phyloP scores from a whole-genome alignment of 257 asterid genomes.

The Solanum verrucosum region DNA sequence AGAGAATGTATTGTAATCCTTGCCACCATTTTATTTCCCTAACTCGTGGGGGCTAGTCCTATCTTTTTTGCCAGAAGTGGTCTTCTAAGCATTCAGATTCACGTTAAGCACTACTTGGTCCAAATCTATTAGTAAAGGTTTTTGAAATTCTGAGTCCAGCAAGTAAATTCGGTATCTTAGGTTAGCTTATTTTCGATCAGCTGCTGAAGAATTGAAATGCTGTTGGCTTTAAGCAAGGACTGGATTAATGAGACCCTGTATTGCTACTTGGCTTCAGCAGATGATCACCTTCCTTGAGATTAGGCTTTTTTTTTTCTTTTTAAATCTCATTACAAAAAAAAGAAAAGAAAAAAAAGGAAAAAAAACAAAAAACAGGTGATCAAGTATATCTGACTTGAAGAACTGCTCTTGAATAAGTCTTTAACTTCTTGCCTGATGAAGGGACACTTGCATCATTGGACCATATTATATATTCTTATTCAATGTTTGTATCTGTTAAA shows the following conservation, averaged over 20 bases:
- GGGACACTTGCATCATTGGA: not conserved
- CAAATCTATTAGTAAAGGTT: not conserved
- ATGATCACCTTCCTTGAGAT: not conserved
- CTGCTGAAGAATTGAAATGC: not conserved
- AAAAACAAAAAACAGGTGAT: not conserved
- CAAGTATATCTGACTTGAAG: not conserved
- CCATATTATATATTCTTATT: not conserved
- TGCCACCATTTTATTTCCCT: not conserved
- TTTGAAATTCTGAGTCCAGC: not conserved
- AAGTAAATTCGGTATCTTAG: not conserved
- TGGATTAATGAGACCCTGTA: not conserved
- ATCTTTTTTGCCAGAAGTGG: not conserved
- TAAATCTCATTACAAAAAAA: not conserved
- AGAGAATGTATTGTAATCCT: not conserved
- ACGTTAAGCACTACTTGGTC: not conserved
- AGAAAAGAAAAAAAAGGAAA: not conserved
- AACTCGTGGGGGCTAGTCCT: not conserved
- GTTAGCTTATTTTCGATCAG: not conserved
- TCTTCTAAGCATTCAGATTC: not conserved
- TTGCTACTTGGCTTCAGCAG: not conserved
- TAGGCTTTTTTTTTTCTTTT: not conserved
- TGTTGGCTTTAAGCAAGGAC: not conserved
- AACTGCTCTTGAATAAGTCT: not conserved
- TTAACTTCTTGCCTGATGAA: not conserved
- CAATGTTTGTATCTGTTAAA: not conserved